These are phyloP conservation scores for Aspergillus cristatus DNA, from an alignment of 495 filamentous ascomycete species.

Conservation along the genomic window DNA sequence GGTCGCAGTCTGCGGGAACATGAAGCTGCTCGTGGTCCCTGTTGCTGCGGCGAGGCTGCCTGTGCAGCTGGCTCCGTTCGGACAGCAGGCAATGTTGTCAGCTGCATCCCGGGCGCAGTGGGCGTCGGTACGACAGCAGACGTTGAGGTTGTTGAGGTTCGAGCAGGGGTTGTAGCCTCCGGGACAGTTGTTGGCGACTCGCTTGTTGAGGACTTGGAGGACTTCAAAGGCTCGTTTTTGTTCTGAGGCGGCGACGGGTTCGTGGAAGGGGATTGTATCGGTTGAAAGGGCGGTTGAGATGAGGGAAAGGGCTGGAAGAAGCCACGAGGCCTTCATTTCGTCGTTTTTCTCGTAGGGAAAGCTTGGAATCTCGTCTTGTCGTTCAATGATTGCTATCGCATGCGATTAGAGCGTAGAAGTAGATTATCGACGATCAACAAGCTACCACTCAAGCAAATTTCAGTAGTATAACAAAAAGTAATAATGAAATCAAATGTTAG, in stretches of 20 bases:
- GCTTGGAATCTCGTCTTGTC: too few species aligned
- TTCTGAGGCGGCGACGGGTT: conserved; percentile 21
- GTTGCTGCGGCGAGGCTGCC: conserved; percentile 41
- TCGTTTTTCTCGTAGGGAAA: background rate
- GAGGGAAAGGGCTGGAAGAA: conserved; percentile 30
- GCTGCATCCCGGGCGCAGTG: conserved; percentile 50
- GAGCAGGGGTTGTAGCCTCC: conserved; percentile 42
- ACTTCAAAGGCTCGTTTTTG: conserved; percentile 26
- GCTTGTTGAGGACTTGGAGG: conserved; percentile 24
- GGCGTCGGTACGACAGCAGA: conserved; percentile 47
- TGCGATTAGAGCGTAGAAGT: too few species aligned
- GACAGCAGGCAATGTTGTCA: conserved; percentile 59
- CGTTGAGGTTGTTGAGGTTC: conserved; percentile 35
- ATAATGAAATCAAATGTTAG: too few species aligned
- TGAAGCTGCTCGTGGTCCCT: conserved; percentile 21
- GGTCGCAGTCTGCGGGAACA: conserved; percentile 25
- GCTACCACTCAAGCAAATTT: too few species aligned
- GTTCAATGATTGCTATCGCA: too few species aligned
- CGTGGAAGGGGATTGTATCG: background rate
- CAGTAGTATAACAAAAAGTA: too few species aligned
- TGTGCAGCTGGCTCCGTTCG: conserved; percentile 50
- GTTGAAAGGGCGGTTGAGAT: conserved; percentile 22
- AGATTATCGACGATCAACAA: too few species aligned
- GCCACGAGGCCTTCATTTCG: conserved; percentile 32
- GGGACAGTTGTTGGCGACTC: conserved; percentile 40